Evolutionary conservation across 2,329 filamentous ascomycete species (phyloP).

Genomic region (Cladosporium oxysporum): DNA sequence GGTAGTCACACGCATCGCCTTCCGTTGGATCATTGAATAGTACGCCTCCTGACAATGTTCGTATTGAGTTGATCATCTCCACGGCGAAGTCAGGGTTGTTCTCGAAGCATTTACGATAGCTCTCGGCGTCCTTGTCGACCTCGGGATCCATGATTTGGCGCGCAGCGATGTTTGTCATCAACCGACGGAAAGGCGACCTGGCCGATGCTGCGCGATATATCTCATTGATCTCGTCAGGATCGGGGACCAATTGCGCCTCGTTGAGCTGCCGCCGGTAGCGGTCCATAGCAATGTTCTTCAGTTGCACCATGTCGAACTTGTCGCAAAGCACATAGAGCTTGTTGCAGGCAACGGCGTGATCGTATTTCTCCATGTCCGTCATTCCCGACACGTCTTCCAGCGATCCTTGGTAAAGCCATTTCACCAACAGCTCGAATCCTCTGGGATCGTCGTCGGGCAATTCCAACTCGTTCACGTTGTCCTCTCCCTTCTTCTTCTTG

Average conservation of each 20-base stretch:
- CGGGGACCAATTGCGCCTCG: slow-evolving; percentile 54
- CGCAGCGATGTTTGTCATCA: slow-evolving; percentile 57
- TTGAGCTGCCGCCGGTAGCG: slow-evolving; percentile 54
- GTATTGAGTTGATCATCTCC: slow-evolving; percentile 56
- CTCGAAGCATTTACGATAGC: slow-evolving; percentile 53
- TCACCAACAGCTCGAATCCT: slow-evolving; percentile 57
- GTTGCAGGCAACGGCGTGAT: slow-evolving; percentile 56
- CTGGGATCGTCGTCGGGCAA: slow-evolving; percentile 52
- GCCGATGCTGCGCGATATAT: slow-evolving; percentile 52
- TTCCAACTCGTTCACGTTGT: slow-evolving; percentile 43
- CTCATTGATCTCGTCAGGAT: slow-evolving; percentile 56
- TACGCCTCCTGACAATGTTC: slow-evolving; percentile 50
- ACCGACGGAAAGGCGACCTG: slow-evolving; percentile 50
- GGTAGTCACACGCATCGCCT: slow-evolving; percentile 50
- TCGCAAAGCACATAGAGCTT: slow-evolving; percentile 56
- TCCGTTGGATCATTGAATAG: slow-evolving; percentile 56
- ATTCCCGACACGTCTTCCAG: slow-evolving; percentile 53
- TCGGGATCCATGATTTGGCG: slow-evolving; percentile 60
- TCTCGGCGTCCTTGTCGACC: slow-evolving; percentile 50
- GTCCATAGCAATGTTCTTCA: slow-evolving; percentile 58
- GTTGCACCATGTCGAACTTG: slow-evolving; percentile 51
- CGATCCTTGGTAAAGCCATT: slow-evolving; percentile 58
- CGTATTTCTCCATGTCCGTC: slow-evolving; percentile 53
- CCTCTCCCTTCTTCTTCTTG: slow-evolving; percentile 39
- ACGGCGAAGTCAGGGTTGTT: slow-evolving; percentile 54